Conservation (phyloP, 208 protist species). For the Entamoeba nuttalli region DNA sequence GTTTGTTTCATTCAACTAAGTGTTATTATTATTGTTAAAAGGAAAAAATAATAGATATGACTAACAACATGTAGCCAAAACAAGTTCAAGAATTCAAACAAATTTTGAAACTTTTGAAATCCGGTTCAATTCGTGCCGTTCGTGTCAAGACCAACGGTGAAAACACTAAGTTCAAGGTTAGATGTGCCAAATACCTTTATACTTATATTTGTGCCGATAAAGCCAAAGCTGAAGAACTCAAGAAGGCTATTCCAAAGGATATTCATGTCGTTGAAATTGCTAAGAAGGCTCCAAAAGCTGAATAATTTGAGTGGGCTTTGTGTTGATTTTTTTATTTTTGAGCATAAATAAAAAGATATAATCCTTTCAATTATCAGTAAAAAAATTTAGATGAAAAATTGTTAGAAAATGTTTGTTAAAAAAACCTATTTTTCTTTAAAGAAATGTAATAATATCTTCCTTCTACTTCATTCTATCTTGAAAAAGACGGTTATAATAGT, state of each 20-base stretch:
- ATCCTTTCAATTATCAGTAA: too few species aligned
- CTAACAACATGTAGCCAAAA: not conserved
- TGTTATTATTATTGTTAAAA: too few species aligned
- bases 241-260: not conserved
- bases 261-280: not conserved
- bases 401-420: too few species aligned
- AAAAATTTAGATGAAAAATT: too few species aligned
- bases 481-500: too few species aligned
- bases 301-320: not conserved
- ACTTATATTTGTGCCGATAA: not conserved
- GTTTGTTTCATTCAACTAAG: too few species aligned
- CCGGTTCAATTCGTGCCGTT: not conserved
- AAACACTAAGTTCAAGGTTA: conserved; percentile 2
- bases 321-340: too few species aligned
- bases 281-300: not conserved
- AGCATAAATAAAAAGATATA: too few species aligned
- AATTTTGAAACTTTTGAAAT: not conserved
- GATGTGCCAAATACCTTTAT: not conserved
- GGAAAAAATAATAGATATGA: too few species aligned
- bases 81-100: not conserved
- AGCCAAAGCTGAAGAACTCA: not conserved
- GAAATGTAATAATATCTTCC: too few species aligned
- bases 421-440: too few species aligned
- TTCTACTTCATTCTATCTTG: too few species aligned
- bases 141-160: not conserved